Conservation (phyloP, 225 moss, liverwort and hornwort species). For the Pseudisothecium myosuroides region DNA sequence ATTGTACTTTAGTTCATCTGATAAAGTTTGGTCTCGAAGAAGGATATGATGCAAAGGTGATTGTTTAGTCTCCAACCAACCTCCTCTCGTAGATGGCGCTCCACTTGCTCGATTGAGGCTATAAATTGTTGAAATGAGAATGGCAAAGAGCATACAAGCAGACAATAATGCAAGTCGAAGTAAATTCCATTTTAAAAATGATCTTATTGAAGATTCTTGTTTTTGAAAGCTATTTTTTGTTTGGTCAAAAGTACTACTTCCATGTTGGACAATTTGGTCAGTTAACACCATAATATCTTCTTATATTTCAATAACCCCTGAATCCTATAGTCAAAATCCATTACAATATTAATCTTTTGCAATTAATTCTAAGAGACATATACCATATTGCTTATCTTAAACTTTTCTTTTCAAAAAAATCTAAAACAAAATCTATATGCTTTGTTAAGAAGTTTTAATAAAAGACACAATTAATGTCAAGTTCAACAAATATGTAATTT, state of each 20-base stretch:
- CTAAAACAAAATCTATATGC: not conserved
- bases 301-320: not conserved
- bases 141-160: constrained; percentile 50
- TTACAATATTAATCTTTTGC: not conserved
- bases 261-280: constrained; percentile 1
- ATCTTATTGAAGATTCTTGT: not conserved
- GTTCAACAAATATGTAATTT: not conserved
- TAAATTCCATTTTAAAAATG: constrained; percentile 44
- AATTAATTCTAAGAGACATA: not conserved
- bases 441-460: not conserved
- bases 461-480: not conserved
- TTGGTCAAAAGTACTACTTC: not conserved
- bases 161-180: constrained; percentile 51
- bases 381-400: not conserved
- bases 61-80: constrained; percentile 12
- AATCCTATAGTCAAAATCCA: not conserved
- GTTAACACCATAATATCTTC: not conserved
- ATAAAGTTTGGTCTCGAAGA: constrained; percentile 35
- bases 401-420: fast-evolving
- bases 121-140: constrained; percentile 38
- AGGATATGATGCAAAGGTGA: constrained; percentile 62
- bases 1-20: constrained; percentile 44
- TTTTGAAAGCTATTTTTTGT: not conserved
- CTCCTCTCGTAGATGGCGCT: not conserved
- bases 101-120: constrained; percentile 21